Evolutionary conservation across 2,329 filamentous ascomycete species (phyloP), one percentile per base, ranked within the genome.

Genomic region (Penicillium expansum): DNA sequence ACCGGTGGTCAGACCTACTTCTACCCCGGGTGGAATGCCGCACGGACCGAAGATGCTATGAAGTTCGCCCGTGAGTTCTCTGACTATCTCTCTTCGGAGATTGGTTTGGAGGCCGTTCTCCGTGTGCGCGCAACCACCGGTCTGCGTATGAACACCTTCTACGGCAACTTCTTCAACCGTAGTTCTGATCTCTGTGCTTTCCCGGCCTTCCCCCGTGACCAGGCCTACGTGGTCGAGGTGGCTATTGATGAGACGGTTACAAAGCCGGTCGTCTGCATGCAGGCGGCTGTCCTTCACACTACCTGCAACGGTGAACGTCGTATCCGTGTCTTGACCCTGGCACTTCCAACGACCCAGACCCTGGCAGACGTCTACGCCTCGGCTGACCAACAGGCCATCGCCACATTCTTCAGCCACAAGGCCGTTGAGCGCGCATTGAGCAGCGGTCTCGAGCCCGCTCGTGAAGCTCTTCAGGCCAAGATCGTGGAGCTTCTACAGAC

Each of bases 131-230:
- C 94, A 18, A 97, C 92, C 2, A 97, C 92, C 24, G 94, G 94
- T 51, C 79, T 99, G 57, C 87, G 94, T 52, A 97, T 97, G 90
- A 96, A 88, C 78, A 92, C 93, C 2, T 99, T 99, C 78, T 99
- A 97, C 75, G 94, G 94, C 65, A 99, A 99, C 79, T 99, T 99
- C 78, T 99, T 99, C 83, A 99, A 97, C 80, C 86, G 94, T 66
- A 96, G 91, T 72, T 97, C 92, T 16, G 94, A 99, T 77, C 85
- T 99, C 32, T 97, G 94, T 74, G 94, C 94, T 13, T 99, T 99
- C 82, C 94, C 94, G 1, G 92, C 94, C 0, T 97, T 99, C 81
- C 94, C 94, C 32, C 88, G 94, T 71, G 94, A 99, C 69, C 94
- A 99, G 75, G 92, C 90, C 62, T 97, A 97, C 71, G 94, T 97